Evolutionary conservation across 257 asterid species (phyloP), one percentile per base, ranked within the genome.

Genomic region (Primulina eburnea): DNA sequence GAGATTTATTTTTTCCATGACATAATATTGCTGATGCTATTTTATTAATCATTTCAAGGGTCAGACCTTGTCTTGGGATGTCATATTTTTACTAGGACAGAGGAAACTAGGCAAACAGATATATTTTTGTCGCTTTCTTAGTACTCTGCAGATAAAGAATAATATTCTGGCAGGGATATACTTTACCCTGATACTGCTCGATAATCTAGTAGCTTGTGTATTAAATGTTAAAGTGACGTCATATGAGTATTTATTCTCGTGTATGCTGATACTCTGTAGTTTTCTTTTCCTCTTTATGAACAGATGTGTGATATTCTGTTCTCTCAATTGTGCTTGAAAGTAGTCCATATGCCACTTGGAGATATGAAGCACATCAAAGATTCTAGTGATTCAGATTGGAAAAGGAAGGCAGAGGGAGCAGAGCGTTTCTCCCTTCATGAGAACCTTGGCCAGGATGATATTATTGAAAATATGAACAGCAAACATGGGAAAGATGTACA

Each of bases 271-370:
- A 73, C 16, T 21, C 58, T 33, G 4, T 47, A 57, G 55, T 71
- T 28, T 69, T 76, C 66, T 68, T 83, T 78, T 73, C 52, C 71
- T 74, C 24, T 71, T 55, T 67, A 73, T 76, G 76, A 52, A 68
- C 90, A 94, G 99, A 91, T 94, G 97, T 94, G 99, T 75, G 99
- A 91, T 74, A 91, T 94, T 73, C 87, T 94, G 29, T 77, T 94
- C 68, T 91, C 99, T 70, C 99, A 94, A 84, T 77, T 94, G 74
- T 94, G 98, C 84, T 82, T 91, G 81, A 91, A 91, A 94, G 96
- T 89, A 62, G 79, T 74, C 55, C 71, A 87, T 67, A 35, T 67
- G 68, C 82, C 86, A 53, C 74, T 84, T 69, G 87, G 85, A 58
- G 93, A 92, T 78, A 72, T 71, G 67, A 80, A 64, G 68, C 81